Evolutionary conservation across 2,329 filamentous ascomycete species (phyloP).

Genomic region (Hortaea werneckii): DNA sequence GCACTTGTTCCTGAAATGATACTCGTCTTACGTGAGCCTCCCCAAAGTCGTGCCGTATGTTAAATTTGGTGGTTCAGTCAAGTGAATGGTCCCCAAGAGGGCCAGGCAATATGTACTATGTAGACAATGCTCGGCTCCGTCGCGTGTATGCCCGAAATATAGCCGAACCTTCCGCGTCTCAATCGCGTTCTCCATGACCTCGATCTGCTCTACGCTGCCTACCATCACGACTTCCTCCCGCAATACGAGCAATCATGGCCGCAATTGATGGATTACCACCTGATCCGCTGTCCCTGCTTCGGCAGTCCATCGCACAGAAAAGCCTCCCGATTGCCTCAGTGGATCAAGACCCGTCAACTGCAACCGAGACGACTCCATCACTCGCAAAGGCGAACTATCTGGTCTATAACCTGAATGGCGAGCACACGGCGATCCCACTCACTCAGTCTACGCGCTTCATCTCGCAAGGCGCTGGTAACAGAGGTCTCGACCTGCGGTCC

Average conservation of each 20-base stretch:
- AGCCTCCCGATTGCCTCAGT: conserved; percentile 64
- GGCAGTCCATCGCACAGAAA: conserved; percentile 66
- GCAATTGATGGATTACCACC: conserved; percentile 4
- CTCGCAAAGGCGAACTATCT: conserved; percentile 67
- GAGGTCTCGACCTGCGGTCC: conserved; percentile 61
- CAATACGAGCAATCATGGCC: not conserved
- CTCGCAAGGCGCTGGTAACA: conserved; percentile 43
- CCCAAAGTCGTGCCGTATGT: too few relatives aligned
- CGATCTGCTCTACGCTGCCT: not conserved
- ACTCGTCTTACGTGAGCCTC: too few relatives aligned
- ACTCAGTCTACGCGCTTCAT: conserved; percentile 69
- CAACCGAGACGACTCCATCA: conserved; percentile 49
- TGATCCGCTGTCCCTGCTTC: conserved; percentile 71
- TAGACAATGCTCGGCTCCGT: too few relatives aligned
- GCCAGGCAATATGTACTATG: too few relatives aligned
- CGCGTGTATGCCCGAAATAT: not conserved
- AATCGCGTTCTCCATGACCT: not conserved
- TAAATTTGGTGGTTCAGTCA: too few relatives aligned
- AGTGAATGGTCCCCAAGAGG: too few relatives aligned
- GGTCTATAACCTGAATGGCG: conserved; percentile 34
- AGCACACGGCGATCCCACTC: conserved; percentile 44
- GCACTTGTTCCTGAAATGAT: too few relatives aligned
- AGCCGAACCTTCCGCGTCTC: not conserved
- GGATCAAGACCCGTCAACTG: conserved; percentile 52
- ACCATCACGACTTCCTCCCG: not conserved